phyloP scores from a whole-genome alignment of 495 filamentous ascomycete species.

The Pyronema domesticum region DNA sequence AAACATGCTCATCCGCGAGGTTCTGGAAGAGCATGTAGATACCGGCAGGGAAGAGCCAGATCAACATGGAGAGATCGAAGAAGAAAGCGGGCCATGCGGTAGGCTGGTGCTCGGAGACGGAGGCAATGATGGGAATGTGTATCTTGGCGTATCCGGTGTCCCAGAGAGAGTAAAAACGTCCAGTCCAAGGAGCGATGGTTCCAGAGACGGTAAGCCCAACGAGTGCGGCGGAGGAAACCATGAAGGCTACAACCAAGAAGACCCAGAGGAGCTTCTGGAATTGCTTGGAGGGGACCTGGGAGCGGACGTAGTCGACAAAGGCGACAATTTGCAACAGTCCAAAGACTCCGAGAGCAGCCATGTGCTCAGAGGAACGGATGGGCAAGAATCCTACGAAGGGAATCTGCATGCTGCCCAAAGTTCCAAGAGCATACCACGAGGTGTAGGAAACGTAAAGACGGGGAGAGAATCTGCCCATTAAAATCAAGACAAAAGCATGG shows the following conservation, averaged over 20 bases:
- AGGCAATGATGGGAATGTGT: constrained; percentile 98
- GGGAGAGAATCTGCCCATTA: constrained; percentile 91
- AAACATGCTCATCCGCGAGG: constrained; percentile 91
- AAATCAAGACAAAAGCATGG: constrained; percentile 85
- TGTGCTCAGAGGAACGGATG: constrained; percentile 93
- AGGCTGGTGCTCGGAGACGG: constrained; percentile 97
- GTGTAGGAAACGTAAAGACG: constrained; percentile 91
- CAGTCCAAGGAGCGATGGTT: constrained; percentile 92
- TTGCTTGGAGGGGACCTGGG: constrained; percentile 74
- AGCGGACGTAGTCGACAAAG: constrained; percentile 78
- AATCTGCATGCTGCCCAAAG: constrained; percentile 97
- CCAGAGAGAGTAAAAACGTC: constrained; percentile 98
- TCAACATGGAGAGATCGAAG: constrained; percentile 94
- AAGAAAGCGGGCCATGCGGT: constrained; percentile 99
- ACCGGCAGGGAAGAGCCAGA: constrained; percentile 97
- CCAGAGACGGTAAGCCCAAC: constrained; percentile 71
- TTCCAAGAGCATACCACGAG: constrained; percentile 94
- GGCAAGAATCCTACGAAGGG: constrained; percentile 97
- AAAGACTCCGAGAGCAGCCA: constrained; percentile 93
- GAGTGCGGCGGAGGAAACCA: constrained; percentile 49
- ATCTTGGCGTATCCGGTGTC: constrained; percentile 99
- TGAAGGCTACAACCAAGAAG: constrained; percentile 59
- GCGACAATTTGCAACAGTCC: constrained; percentile 87
- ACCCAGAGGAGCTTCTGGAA: constrained; percentile 73
- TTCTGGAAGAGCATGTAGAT: constrained; percentile 96